Percentiles rank a stretch among this genome's conserved stretches.
These are phyloP conservation scores for Oryza glaberrima DNA, from an alignment of 176 grass and related monocot species.

Conservation along the genomic window DNA sequence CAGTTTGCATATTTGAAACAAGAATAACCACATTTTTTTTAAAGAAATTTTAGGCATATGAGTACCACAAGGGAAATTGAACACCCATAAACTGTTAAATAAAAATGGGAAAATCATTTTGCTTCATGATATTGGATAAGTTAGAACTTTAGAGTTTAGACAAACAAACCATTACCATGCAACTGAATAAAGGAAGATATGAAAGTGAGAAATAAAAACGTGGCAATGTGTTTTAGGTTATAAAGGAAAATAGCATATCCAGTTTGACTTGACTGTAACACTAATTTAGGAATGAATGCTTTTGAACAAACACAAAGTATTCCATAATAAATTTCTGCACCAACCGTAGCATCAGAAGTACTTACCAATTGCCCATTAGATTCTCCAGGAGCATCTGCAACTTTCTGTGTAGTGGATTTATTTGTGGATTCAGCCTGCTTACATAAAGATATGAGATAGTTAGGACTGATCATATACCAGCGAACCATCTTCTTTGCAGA, in stretches of 20 bases:
- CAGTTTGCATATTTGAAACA: conserved; percentile 17
- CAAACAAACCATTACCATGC: conserved; percentile 9
- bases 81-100: background rate
- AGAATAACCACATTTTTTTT: background rate
- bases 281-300: conserved; percentile 16
- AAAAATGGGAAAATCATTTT: conserved; percentile 11
- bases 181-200: background rate
- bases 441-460: conserved; percentile 28
- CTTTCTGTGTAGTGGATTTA: conserved; percentile 33
- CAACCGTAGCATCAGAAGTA: conserved; percentile 45
- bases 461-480: conserved; percentile 6
- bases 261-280: background rate
- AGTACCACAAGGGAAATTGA: background rate
- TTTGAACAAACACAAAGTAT: background rate
- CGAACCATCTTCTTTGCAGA: background rate
- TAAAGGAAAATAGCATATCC: background rate
- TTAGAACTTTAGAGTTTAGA: background rate
- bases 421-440: conserved; percentile 53
- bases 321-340: conserved; percentile 12
- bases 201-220: background rate
- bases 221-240: background rate
- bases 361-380: conserved; percentile 35
- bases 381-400: conserved; percentile 25
- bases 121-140: background rate
- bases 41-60: background rate